Evolutionary conservation across 208 protist genomes (phyloP).

Genomic region (Leishmania major): DNA sequence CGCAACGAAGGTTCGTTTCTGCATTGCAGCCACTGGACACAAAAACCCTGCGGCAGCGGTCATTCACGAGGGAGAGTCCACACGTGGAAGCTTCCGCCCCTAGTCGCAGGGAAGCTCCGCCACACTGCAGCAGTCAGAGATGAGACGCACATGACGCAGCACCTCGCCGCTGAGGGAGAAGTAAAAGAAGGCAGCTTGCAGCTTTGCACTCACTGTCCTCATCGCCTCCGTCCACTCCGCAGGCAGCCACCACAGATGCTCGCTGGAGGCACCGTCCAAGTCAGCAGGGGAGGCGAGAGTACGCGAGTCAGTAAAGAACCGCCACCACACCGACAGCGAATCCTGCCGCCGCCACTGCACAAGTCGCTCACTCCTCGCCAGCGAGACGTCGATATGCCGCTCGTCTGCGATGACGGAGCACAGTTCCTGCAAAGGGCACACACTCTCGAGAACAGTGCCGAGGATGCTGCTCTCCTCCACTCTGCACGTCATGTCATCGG

Average conservation of each 20-base stretch:
- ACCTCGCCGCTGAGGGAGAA: slow-evolving; percentile 13
- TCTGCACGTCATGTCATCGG: slow-evolving; percentile 18
- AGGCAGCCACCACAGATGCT: slow-evolving; percentile 45
- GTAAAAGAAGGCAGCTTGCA: slow-evolving; percentile 25
- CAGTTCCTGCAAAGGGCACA: slow-evolving; percentile 36
- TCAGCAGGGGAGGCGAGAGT: slow-evolving; percentile 13
- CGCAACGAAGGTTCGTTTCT: neutral
- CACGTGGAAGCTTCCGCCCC: neutral
- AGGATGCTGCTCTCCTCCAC: slow-evolving; percentile 2
- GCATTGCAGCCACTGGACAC: neutral
- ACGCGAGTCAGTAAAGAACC: slow-evolving; percentile 39
- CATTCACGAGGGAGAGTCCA: neutral
- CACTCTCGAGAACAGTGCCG: slow-evolving; percentile 22
- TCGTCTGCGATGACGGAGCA: slow-evolving; percentile 53
- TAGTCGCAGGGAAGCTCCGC: slow-evolving; percentile 28
- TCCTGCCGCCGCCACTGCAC: slow-evolving; percentile 33
- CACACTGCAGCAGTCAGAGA: slow-evolving; percentile 36
- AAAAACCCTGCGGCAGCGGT: neutral
- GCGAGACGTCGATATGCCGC: slow-evolving; percentile 44
- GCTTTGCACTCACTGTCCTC: slow-evolving; percentile 5
- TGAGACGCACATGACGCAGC: slow-evolving; percentile 31
- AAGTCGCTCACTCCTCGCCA: slow-evolving; percentile 40
- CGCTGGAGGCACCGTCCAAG: neutral
- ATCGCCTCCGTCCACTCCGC: slow-evolving; percentile 50
- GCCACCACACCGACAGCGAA: slow-evolving; percentile 45